Conservation (phyloP, 192 early-diverging fungal genomes). For the Entomortierella parvispora region DNA sequence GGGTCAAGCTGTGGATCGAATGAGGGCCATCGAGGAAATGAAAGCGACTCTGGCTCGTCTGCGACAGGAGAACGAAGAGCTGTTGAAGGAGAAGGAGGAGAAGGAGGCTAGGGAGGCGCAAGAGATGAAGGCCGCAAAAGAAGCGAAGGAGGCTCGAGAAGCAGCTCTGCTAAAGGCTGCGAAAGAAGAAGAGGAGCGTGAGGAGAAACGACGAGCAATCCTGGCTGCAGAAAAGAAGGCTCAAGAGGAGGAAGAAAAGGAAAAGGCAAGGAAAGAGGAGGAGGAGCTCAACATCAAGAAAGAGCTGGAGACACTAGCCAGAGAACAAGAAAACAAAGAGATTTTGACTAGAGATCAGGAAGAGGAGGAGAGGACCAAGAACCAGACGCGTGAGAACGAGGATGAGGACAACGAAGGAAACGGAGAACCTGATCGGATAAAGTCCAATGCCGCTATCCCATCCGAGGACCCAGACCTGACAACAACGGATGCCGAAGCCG, state of each 20-base stretch:
- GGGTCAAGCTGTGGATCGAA: conserved; percentile 35
- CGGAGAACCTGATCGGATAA: conserved; percentile 1
- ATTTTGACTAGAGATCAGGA: neutral
- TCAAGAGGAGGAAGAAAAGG: neutral
- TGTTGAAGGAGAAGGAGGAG: conserved; percentile 20
- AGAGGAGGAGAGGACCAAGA: neutral
- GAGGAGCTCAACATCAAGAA: neutral
- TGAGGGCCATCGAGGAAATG: conserved; percentile 56
- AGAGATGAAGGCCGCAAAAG: neutral
- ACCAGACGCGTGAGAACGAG: neutral
- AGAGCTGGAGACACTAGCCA: too few species aligned
- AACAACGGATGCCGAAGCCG: neutral
- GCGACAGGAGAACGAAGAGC: conserved; percentile 30
- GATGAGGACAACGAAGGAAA: conserved; percentile 10
- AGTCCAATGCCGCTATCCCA: too few species aligned
- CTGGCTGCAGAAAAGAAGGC: neutral
- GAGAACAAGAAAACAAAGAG: conserved; percentile 4
- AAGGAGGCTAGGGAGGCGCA: neutral
- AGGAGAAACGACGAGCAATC: neutral
- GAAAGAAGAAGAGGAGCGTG: conserved; percentile 4
- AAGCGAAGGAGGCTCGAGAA: conserved; percentile 4
- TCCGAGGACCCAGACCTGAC: neutral
- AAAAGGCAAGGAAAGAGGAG: neutral
- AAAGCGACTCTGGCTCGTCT: conserved; percentile 43
- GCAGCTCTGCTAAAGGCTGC: neutral